Conservation (phyloP, 352 stramenopile species). For the Globisporangium megalacanthum region DNA sequence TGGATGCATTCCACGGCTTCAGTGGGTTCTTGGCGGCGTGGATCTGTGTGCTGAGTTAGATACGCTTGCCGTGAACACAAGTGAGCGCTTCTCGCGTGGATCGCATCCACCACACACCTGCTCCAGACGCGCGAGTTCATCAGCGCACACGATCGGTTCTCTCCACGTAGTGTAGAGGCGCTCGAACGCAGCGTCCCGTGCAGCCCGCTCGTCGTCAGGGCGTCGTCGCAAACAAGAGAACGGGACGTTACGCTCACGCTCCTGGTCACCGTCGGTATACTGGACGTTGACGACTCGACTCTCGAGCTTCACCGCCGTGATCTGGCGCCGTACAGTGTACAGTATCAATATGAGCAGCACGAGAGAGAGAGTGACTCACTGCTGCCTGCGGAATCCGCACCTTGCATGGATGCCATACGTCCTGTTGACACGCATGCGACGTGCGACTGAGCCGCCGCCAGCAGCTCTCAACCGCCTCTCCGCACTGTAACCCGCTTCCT, state of each 20-base stretch:
- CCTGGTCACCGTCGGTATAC: slow-evolving; percentile 40
- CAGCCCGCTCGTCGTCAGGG: slow-evolving; percentile 22
- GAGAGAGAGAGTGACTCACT: not conserved
- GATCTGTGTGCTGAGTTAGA: slow-evolving; percentile 13
- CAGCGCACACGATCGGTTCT: slow-evolving; percentile 18
- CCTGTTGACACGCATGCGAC: slow-evolving; percentile 28
- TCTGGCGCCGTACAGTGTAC: slow-evolving; percentile 1
- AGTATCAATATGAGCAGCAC: not conserved
- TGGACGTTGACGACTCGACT: slow-evolving; percentile 27
- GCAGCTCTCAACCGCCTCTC: slow-evolving; percentile 45
- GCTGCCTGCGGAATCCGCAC: not conserved
- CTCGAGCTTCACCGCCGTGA: slow-evolving; percentile 21
- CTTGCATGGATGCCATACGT: slow-evolving; percentile 3
- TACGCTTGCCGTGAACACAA: no score
- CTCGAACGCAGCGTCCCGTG: slow-evolving; percentile 21
- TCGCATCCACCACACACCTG: slow-evolving; percentile 17
- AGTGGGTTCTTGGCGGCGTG: slow-evolving; percentile 14
- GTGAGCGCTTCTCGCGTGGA: not conserved
- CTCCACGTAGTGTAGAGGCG: slow-evolving; percentile 29
- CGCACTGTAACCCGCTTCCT: slow-evolving; percentile 17
- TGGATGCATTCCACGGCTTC: slow-evolving; percentile 21
- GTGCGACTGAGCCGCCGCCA: slow-evolving; percentile 31
- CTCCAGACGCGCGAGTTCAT: slow-evolving; percentile 34
- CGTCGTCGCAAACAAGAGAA: slow-evolving; percentile 30
- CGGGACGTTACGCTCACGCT: slow-evolving; percentile 36